Evolutionary conservation across 140 eudicot genomes (phyloP).

Genomic region (Flaveria floridana): DNA sequence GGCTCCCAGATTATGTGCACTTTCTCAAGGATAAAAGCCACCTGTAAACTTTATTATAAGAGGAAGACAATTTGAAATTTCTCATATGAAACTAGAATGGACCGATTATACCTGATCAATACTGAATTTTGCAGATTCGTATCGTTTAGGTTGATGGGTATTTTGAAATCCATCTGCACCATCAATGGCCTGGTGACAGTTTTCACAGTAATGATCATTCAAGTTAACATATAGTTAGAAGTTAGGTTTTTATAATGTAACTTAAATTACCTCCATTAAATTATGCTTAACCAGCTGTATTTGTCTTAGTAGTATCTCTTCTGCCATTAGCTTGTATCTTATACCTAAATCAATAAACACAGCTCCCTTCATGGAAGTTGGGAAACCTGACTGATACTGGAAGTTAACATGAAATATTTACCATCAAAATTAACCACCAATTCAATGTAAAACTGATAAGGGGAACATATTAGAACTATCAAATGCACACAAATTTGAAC

Average conservation of each 20-base stretch:
- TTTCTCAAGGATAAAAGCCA: constrained; percentile 90
- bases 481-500: not conserved
- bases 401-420: constrained; percentile 28
- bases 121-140: constrained; percentile 78
- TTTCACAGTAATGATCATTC: constrained; percentile 22
- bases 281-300: constrained; percentile 65
- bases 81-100: constrained; percentile 15
- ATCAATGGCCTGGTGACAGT: constrained; percentile 65
- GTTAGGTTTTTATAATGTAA: not conserved
- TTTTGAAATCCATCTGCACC: constrained; percentile 97
- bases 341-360: constrained; percentile 89
- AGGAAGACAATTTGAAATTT: not conserved
- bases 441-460: not conserved
- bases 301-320: constrained; percentile 79
- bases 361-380: constrained; percentile 72
- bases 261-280: constrained; percentile 58
- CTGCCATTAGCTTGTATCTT: constrained; percentile 79
- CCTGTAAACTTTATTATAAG: constrained; percentile 44
- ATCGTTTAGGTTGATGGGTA: constrained; percentile 76
- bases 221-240: not conserved
- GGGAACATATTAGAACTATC: not conserved
- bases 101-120: constrained; percentile 68
- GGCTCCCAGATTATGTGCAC: constrained; percentile 94
- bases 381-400: constrained; percentile 85
- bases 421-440: constrained; percentile 5